Evolutionary conservation across 768 basidiomycete species (phyloP), one percentile per base, ranked within the genome.

Genomic region (Rhizopogon salebrosus): DNA sequence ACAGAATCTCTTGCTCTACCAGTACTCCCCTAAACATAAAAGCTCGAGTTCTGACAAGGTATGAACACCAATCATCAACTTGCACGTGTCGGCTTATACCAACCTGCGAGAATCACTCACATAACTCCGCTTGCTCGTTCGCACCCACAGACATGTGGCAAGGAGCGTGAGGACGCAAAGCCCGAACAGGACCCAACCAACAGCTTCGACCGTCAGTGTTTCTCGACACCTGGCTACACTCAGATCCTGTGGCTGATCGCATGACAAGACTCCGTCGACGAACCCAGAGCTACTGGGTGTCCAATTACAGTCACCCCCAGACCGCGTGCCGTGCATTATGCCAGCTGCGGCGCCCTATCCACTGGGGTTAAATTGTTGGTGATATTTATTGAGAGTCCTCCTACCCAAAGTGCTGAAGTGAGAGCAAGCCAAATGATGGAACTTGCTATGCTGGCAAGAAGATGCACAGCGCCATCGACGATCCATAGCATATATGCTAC

Each of bases 171-270:
- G 51, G 10, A 75, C 50, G 60, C 84, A 84, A 18, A 91, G 64
- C 6, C 75, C 78, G 55, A 89, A 83, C 57, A 88, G 86, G 46
- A 84, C 80, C 88, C 89, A 90, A 4, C 85, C 87, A 14, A 90
- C 63, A 1, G 83, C 83, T 66, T 87, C 85, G 6, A 89, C 82
- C 4, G 87, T 87, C 55, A 89, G 70, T 2, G 80, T 80, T 64
- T 89, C 83, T 57, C 85, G 76, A 68, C 89, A 91, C 58, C 81
- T 86, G 57, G 55, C 56, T 54, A 54, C 23, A 52, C 54, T 52
- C 48, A 59, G 59, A 53, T 58, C 60, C 49, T 58, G 54, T 39
- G 57, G 41, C 31, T 61, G 54, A 51, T 52, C 52, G 54, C 61
- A 65, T 3, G 67, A 60, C 55, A 60, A 60, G 50, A 53, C 62